Conservation (phyloP, 169 alveolate genomes). For the Neospora caninum region DNA sequence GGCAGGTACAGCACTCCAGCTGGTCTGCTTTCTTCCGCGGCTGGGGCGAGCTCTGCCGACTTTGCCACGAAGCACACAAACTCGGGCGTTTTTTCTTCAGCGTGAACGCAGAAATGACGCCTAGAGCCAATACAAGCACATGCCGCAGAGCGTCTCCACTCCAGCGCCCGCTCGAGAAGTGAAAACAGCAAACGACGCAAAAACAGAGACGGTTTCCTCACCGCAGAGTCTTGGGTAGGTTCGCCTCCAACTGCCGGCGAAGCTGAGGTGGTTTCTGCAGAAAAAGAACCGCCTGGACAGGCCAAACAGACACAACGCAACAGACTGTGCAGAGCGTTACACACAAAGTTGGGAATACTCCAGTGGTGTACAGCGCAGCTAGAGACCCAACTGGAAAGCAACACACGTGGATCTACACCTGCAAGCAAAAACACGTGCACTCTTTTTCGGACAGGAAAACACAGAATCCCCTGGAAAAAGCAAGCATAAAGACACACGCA, state of each 20-base stretch:
- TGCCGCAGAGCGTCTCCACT: no score
- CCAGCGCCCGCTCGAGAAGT: background rate
- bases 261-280: slow-evolving; percentile 33
- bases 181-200: background rate
- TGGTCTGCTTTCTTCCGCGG: no score
- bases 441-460: background rate
- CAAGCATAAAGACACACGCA: background rate
- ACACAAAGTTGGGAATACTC: background rate
- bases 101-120: no score
- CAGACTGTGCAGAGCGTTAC: background rate
- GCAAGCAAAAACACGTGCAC: background rate
- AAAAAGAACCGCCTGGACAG: background rate
- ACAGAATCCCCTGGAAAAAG: background rate
- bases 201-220: background rate
- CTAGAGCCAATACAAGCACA: no score
- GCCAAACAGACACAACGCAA: background rate
- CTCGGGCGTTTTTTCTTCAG: no score
- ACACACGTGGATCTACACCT: background rate
- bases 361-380: background rate
- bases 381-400: background rate
- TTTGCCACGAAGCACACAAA: no score
- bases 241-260: slow-evolving; percentile 18
- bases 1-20: no score
- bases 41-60: no score
- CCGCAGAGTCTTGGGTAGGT: background rate